Conservation (phyloP, 768 basidiomycete species). For the Termitomyces sp. region DNA sequence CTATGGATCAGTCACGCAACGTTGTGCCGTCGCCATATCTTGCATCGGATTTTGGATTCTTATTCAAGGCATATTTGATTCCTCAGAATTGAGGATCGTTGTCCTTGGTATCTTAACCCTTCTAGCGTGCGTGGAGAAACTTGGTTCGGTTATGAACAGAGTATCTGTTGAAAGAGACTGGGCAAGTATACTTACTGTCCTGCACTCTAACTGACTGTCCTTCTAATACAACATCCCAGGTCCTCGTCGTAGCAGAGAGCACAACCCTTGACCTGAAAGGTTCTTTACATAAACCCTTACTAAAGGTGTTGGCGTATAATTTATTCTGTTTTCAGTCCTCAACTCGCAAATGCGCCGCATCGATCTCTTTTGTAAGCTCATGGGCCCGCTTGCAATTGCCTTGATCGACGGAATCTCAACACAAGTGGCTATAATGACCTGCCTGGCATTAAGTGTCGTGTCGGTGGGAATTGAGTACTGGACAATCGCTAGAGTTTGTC, state of each 20-base stretch:
- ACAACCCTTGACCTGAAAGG: conserved; percentile 4
- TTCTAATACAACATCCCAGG: neutral
- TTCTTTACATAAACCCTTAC: neutral
- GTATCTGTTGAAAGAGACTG: conserved; percentile 29
- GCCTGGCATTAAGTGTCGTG: conserved; percentile 18
- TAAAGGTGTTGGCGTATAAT: conserved; percentile 8
- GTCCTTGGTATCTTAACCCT: conserved; percentile 10
- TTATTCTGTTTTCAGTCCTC: conserved; percentile 11
- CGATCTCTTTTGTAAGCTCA: conserved; percentile 28
- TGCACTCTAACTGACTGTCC: neutral
- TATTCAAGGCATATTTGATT: neutral
- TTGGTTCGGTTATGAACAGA: conserved; percentile 25
- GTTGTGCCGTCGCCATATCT: conserved; percentile 21
- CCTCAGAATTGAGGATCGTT: neutral
- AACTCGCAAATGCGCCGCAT: conserved; percentile 32
- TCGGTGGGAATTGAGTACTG: conserved; percentile 25
- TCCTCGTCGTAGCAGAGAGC: conserved; percentile 9
- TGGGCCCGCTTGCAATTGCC: conserved; percentile 24
- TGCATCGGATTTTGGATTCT: conserved; percentile 22
- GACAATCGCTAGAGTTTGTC: conserved; percentile 24
- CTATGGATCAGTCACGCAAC: conserved; percentile 18
- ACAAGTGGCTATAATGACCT: conserved; percentile 18
- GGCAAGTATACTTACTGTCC: conserved; percentile 15
- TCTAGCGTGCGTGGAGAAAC: conserved; percentile 27
- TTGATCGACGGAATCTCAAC: conserved; percentile 25